Evolutionary conservation across 768 basidiomycete genomes (phyloP), one percentile per base, ranked within the genome.

Genomic region (Podaxis rugospora): DNA sequence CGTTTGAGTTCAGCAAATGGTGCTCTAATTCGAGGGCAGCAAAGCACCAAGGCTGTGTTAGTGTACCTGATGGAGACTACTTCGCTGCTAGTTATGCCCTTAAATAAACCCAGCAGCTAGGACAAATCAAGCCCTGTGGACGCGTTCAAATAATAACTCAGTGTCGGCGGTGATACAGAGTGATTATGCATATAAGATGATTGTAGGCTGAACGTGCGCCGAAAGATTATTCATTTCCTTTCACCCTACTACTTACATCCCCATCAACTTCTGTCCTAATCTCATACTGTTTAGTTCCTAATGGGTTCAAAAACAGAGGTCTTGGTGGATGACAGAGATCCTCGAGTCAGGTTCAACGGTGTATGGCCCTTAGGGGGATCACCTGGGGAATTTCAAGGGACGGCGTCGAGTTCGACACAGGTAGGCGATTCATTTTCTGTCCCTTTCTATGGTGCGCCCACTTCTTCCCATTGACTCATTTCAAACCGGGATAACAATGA

Each of bases 291-390:
- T 18, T 44, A 3, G 42, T 6, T 9, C 16, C 16, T 44, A 14
- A 44, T 44, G 42, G 42, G 42, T n/a, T 44, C 42, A 18, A n/a
- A 16, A 44, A n/a, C 42, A 6, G 42, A 5, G 14, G 42, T 44
- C 6, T 23, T n/a, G 50, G 72, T 78, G 54, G 76, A 78, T 65
- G 76, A 78, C 66, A 69, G 65, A 51, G 74, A 75, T 53, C 56
- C 69, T n/a, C 68, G 65, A 23, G 72, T 78, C 6, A 60, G 51
- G 6, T 73, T 72, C 55, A 72, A 64, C 35, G 77, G 76, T 2
- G 67, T 56, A 6, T 78, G 77, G 77, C 40, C 59, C 6, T 40
- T n/a, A 10, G 74, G 76, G 2, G 77, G 76, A 0, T 60, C 66
- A 4, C 0, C 64, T 1, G 7, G 49, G 0, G 74, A 78, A 49